A percentile compares a stretch with the other conserved stretches of the same genome.
These are phyloP conservation scores for Exidia glandulosa DNA, from an alignment of 768 basidiomycete species.

Conservation along the genomic window DNA sequence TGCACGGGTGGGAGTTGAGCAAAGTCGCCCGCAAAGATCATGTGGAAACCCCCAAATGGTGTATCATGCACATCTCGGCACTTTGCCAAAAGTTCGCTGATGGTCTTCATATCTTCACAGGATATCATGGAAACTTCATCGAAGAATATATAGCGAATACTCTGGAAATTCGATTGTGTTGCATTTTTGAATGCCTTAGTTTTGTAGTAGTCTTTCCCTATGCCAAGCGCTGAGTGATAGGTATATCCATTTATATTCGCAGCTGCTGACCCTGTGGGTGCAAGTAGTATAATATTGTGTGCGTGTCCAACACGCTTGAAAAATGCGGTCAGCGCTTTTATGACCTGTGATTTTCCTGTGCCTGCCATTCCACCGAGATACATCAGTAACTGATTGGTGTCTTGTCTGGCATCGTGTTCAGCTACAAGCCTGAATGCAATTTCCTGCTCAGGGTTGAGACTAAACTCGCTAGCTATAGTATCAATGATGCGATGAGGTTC, in stretches of 20 bases:
- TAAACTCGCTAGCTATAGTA: neutral
- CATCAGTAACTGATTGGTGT: slow-evolving; percentile 6
- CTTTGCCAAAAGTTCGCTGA: slow-evolving; percentile 13
- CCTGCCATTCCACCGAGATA: slow-evolving; percentile 20
- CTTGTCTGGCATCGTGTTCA: neutral
- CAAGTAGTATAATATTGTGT: slow-evolving; percentile 17
- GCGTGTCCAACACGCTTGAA: slow-evolving; percentile 14
- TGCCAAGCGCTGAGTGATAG: slow-evolving; percentile 15
- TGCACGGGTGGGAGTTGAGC: slow-evolving; percentile 22
- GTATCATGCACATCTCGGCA: slow-evolving; percentile 8
- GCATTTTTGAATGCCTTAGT: slow-evolving; percentile 6
- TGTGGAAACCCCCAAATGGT: slow-evolving; percentile 20
- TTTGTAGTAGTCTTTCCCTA: slow-evolving; percentile 10
- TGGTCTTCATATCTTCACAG: slow-evolving; percentile 20
- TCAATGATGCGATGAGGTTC: neutral
- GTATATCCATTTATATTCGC: slow-evolving; percentile 19
- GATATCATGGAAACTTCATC: slow-evolving; percentile 21
- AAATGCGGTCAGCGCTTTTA: slow-evolving; percentile 13
- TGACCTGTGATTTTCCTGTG: slow-evolving; percentile 24
- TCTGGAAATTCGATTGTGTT: slow-evolving; percentile 14
- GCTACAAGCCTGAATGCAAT: slow-evolving; percentile 4
- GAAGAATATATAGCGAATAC: slow-evolving; percentile 16
- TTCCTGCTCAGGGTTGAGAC: slow-evolving; percentile 4
- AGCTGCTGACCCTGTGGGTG: slow-evolving; percentile 23
- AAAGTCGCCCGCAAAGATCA: slow-evolving; percentile 27